phyloP scores from a whole-genome alignment of 805 yeast genomes.

The Candida multigemmis region DNA sequence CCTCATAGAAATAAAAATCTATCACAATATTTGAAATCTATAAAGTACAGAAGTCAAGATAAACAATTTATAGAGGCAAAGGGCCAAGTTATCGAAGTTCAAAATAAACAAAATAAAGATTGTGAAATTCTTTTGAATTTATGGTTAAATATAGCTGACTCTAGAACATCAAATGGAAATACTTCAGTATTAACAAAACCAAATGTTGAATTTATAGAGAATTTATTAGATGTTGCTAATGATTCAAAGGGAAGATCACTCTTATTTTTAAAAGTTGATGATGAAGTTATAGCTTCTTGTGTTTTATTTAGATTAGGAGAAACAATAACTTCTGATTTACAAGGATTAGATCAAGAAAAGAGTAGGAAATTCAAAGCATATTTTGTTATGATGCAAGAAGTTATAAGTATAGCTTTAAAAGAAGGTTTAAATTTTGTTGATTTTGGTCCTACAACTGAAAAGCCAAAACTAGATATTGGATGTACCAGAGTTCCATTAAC shows the following conservation, averaged over 20 bases:
- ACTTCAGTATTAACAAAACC: conserved; percentile 29
- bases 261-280: conserved; percentile 28
- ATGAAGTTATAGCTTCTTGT: conserved; percentile 28
- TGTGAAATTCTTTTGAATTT: conserved; percentile 20
- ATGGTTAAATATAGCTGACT: conserved; percentile 31
- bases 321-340: conserved; percentile 35
- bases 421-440: conserved; percentile 31
- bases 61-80: conserved; percentile 20
- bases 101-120: conserved; percentile 18
- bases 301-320: conserved; percentile 33
- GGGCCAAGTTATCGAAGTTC: conserved; percentile 24
- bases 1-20: conserved; percentile 19
- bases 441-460: conserved; percentile 38
- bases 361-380: conserved; percentile 32
- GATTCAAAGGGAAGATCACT: conserved; percentile 18
- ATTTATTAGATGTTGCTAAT: conserved; percentile 14
- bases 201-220: conserved; percentile 15
- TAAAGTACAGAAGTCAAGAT: conserved; percentile 31
- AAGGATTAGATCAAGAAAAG: conserved; percentile 31
- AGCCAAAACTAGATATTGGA: conserved; percentile 34
- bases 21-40: conserved; percentile 27
- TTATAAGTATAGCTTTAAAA: conserved; percentile 28
- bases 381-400: conserved; percentile 39
- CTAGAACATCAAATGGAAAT: conserved; percentile 25
- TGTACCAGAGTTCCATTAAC: conserved; percentile 23